Percentiles rank a stretch among this genome's conserved stretches.
phyloP scores from a whole-genome alignment of 2,329 filamentous ascomycete genomes.

The Fusarium sublunatum region DNA sequence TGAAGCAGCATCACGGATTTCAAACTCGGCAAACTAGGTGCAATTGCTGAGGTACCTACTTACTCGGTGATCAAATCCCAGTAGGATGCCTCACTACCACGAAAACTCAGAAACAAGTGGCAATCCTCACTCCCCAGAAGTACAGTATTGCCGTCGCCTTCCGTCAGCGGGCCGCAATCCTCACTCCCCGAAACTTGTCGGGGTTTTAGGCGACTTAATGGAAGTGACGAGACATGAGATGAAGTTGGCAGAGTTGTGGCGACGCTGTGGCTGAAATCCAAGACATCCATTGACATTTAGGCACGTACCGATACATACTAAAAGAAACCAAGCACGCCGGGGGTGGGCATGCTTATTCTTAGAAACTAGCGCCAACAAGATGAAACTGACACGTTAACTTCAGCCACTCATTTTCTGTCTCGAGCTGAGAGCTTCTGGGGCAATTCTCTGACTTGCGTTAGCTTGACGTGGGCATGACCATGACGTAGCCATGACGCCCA shows the following conservation, averaged over 20 bases:
- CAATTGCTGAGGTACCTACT: background rate
- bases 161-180: slow-evolving; percentile 10
- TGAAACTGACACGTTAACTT: background rate
- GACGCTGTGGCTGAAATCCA: slow-evolving; percentile 15
- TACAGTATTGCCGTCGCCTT: slow-evolving; percentile 3
- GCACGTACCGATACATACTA: background rate
- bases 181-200: slow-evolving; percentile 30
- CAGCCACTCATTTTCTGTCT: background rate
- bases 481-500: slow-evolving; percentile 22
- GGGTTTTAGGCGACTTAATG: slow-evolving; percentile 1
- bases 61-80: background rate
- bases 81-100: background rate
- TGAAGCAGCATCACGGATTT: background rate
- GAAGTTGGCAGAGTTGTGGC: slow-evolving; percentile 25
- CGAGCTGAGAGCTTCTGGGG: slow-evolving; percentile 1
- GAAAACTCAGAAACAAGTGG: slow-evolving; percentile 14
- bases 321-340: background rate
- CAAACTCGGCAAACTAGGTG: slow-evolving; percentile 5
- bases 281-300: background rate
- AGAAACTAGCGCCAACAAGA: background rate
- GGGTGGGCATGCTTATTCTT: background rate
- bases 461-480: slow-evolving; percentile 16
- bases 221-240: slow-evolving; percentile 11
- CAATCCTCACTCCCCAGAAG: slow-evolving; percentile 7
- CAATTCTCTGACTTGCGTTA: slow-evolving; percentile 8